Base-by-base conservation (phyloP, 345 rosid genomes). In the Sonneratia alba region DNA sequence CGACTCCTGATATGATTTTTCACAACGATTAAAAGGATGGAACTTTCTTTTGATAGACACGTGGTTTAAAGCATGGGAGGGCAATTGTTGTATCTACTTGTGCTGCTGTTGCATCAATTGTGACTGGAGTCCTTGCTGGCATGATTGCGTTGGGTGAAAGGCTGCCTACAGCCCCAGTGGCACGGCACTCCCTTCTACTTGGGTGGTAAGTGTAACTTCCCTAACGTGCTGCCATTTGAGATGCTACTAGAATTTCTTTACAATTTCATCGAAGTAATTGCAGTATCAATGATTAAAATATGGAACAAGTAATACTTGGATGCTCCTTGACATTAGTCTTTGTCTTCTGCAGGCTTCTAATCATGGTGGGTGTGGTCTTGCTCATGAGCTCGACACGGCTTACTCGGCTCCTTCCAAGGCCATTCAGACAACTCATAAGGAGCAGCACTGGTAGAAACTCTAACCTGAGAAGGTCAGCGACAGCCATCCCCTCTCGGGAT, bases 61-160 rank as follows among this genome's bases (percentile, higher is more conserved):
- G 83, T 19, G 99, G 98, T 75, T 81, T 95, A 34, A 95, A 95
- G 81, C 96, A 95, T 61, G 99, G 99, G 47, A 89, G 99, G 75
- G 99, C 98, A 70, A 90, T 95, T 11, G 90, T 95, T 53, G 87
- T 92, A 15, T 95, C 96, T 57, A 95, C 98, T 13, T 95, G 99
- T 76, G 98, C 98, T 67, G 97, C 98, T 22, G 94, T 95, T 72
- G 96, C 98, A 69, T 95, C 99, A 63, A 92, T 95, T 37, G 85
- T 95, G 71, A 92, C 97, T 48, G 97, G 99, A 70, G 98, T 95
- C 65, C 86, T 95, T 73, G 97, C 45, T 42, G 45, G 45, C 10
- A 42, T 42, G 45, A 42, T 42, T 42, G 45, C 45, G 2, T 42
- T 42, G 45, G 45, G 45, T 42, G 45, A 42, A 42, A 42, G 45